Evolutionary conservation across 805 yeast species (phyloP), one percentile per base, ranked within the genome.

Genomic region (Ogataea nonfermentans): DNA sequence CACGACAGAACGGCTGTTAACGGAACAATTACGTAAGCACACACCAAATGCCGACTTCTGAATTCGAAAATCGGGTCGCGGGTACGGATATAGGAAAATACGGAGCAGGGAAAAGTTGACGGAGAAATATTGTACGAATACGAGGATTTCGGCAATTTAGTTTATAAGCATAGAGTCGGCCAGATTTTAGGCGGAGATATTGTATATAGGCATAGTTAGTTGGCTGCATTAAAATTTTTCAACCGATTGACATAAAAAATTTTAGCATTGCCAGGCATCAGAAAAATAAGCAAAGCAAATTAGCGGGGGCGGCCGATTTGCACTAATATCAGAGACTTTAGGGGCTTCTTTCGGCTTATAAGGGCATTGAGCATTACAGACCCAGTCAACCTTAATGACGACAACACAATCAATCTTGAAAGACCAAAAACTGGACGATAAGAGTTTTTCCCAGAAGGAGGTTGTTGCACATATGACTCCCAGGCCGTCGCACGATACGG

Each of bases 401-500:
- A 20, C 32, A 12, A 32, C 37, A 11, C 29, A 29, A n/a, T 33
- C 42, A n/a, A 32, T 33, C 12, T 14, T 39, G 10, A 39, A 39
- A 33, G 42, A 39, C 12, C 37, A 33, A 28, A 29, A 39, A 10
- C 37, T 39, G 42, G 42, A 39, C 16, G 34, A 39, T 8, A n/a
- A 32, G 22, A 22, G 33, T 13, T 20, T 32, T n/a, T 26, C 35
- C 27, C 24, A 19, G n/a, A 34, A 34, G 20, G 30, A 26, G 9
- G 11, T 14, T n/a, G 32, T 15, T 7, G 40, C 29, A 22, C 37
- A 24, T 9, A 13, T 34, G 33, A 34, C 35, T 5, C 40, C 32
- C 15, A 44, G 49, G 17, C 41, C 46, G 26, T 45, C 49, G 12
- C 56, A 55, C 32, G 57, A 53, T 37, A 32, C 51, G 2, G 48